Evolutionary conservation across 208 protist genomes (phyloP), one percentile per base, ranked within the genome.

Genomic region (Acanthamoeba culbertsoni): DNA sequence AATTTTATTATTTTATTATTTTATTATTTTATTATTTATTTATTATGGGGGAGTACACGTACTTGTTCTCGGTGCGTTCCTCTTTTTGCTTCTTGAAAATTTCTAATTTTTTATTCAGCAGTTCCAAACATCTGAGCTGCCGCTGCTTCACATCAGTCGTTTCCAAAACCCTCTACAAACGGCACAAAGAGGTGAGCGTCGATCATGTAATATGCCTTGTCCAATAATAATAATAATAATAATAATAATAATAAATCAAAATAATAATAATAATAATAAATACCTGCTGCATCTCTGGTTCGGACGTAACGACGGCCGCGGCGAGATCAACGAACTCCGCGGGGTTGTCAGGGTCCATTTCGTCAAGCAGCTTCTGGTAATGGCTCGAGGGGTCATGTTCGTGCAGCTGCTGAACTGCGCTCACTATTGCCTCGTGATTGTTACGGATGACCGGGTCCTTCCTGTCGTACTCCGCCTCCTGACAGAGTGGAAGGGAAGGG

Each of bases 241-340:
- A 18, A 23, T 8, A 55, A 55, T 55, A 55, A 55, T 55, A 55
- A 55, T 55, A 14, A 20, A 3, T 31, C 6, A 59, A 59, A 20
- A 2, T 31, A 3, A 59, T 26, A 31, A 2, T 26, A 59, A 31
- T 31, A 59, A 59, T 59, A n/a, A n/a, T n/a, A n/a, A n/a, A n/a
- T n/a, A 84, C 93, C 92, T 95, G 93, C 18, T 92, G 65, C 57
- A 48, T 46, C 16, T 93, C 51, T 28, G 89, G 42, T 42, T 95
- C 89, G 45, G 71, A 40, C 0, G 93, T 71, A 0, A 65, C 48
- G 16, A 95, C 33, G 12, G 89, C 75, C 26, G 68, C 59, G 28
- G 59, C 65, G 1, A 95, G 40, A 65, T 95, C 91, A 7, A 65
- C 55, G 12, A 94, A 51, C 20, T 94, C 91, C 18, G 46, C 51